Conservation (phyloP, 1,284 basidiomycete genomes). For the Xerocomus tenax region DNA sequence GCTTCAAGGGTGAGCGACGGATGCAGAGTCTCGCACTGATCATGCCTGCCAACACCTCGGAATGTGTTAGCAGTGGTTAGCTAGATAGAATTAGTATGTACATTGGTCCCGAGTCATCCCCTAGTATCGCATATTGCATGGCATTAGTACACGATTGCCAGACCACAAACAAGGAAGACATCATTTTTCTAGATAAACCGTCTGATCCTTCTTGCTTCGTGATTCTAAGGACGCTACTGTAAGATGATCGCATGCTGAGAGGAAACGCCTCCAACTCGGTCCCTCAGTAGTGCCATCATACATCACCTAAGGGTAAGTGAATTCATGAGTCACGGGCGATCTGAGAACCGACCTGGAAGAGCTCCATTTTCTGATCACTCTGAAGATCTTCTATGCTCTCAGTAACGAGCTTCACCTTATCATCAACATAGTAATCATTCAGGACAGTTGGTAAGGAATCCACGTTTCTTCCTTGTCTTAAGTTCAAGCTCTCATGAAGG, state of each 20-base stretch:
- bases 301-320: constrained; percentile 35
- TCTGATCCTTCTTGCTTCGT: constrained; percentile 8
- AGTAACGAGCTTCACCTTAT: constrained; percentile 24
- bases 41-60: no score
- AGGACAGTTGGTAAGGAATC: constrained; percentile 10
- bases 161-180: neutral
- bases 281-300: constrained; percentile 37
- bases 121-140: neutral
- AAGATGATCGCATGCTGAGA: constrained; percentile 45
- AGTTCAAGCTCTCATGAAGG: constrained; percentile 42
- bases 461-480: constrained; percentile 42
- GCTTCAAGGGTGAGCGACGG: constrained; percentile 78
- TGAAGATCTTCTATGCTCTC: constrained; percentile 51
- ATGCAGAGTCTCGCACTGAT: no score
- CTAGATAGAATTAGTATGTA: no score
- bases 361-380: constrained; percentile 42
- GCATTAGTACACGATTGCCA: neutral
- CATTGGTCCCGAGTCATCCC: no score
- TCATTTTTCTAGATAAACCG: constrained; percentile 13
- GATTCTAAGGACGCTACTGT: constrained; percentile 26
- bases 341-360: constrained; percentile 44
- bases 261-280: constrained; percentile 45
- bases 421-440: neutral
- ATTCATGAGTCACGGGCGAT: neutral
- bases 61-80: no score